Evolutionary conservation across 345 rosid genomes (phyloP), one percentile per base, ranked within the genome.

Genomic region (Combretum micranthum): DNA sequence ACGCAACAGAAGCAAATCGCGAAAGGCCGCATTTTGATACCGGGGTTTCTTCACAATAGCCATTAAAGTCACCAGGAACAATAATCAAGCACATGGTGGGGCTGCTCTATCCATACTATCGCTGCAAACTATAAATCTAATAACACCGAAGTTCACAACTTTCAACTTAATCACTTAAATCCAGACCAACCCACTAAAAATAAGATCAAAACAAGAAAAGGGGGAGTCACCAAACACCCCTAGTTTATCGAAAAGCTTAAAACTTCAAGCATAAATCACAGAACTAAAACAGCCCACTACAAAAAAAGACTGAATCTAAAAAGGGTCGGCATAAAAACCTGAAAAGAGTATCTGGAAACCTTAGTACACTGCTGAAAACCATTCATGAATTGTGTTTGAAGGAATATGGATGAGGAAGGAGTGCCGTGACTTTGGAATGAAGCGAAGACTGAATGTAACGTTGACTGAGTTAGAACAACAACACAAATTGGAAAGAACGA

Each of bases 1-100:
- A 72, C 64, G 73, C 63, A 8, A 87, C 62, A 65, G 69, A 77
- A 25, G 77, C 57, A 44, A 86, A 59, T 51, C 87, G 84, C 82
- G 84, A 32, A 75, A 64, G 56, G 76, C 81, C 25, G 74, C 73
- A 37, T 68, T 80, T 70, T 69, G 83, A 59, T 80, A 42, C 54
- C 75, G 83, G 48, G 63, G 67, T 73, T 83, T 93, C 94, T 76
- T 89, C 71, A 68, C 63, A 66, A 64, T 57, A 53, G 78, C 88
- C 99, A 93, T 93, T 46, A 63, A 46, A 25, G 39, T 32, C 39
- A 32, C 47, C 3, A 32, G 15, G 50, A 47, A 20, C 44, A 44
- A 53, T n/a, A 12, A 37, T 6, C 57, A 54, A 54, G 32, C 15
- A 12, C 57, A 42, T 37, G 13, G 57, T 2, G 45, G 45, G 14